Base-by-base conservation (phyloP, 768 basidiomycete species). In the Candolleomyces efflorescens region DNA sequence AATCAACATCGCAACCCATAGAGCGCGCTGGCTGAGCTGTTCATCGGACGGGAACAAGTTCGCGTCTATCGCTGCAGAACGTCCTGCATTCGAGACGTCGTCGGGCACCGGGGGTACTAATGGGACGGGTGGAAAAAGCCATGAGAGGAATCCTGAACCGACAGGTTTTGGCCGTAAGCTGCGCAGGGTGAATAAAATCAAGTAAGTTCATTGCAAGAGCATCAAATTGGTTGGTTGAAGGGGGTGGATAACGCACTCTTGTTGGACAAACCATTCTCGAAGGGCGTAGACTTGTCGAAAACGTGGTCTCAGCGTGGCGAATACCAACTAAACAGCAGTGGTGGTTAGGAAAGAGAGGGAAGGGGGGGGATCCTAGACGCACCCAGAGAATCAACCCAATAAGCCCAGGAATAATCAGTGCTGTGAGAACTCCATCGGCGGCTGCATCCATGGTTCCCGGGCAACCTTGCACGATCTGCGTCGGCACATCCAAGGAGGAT, bases 241-340 rank as follows among this genome's bases (percentile, higher is more conserved):
- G 3, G 39, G 44, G 43, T 17, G 18, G n/a, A 18, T 52, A 2
- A 78, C 85, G 71, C 67, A 91, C 88, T 82, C 80, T 69, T 77
- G 81, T 47, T 81, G 83, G 15, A 86, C 79, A 68, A 92, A 92
- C 89, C 89, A 92, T 66, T 90, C 87, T 65, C 89, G 75, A 49
- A 86, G 67, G 18, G 74, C 86, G 63, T 90, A 92, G 13, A 92
- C 66, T 73, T 90, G 86, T 55, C 88, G 81, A 64, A 83, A 85
- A 54, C 79, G 83, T 13, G 89, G 88, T 41, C 89, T 78, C 20
- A 89, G 60, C 47, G 85, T 69, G 23, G 85, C 89, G 69, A 92
- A 92, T 45, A 83, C 60, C 48, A 85, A 67, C 89, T 90, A 56
- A 47, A 32, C 55, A 32, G 44, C 62, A 41, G 60, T 45, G 62